Evolutionary conservation across 805 yeast genomes (phyloP).

Genomic region (Metschnikowia drakensbergensis): DNA sequence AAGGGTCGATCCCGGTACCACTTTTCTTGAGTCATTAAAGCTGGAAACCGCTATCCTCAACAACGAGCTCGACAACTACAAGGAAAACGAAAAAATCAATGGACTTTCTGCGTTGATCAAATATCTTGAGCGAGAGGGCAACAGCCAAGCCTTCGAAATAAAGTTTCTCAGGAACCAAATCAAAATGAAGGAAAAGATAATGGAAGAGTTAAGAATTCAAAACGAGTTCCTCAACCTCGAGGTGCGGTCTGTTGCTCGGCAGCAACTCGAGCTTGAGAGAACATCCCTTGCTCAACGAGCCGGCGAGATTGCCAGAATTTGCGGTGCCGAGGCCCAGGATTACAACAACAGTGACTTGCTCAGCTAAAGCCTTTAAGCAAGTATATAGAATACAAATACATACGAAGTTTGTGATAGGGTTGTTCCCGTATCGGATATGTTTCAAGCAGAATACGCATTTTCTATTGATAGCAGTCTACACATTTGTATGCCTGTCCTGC

Average conservation of each 20-base stretch:
- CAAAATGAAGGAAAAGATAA: constrained; percentile 17
- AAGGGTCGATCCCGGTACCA: constrained; percentile 23
- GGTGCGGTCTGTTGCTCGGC: constrained; percentile 4
- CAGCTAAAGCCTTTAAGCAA: not conserved
- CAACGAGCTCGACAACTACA: constrained; percentile 12
- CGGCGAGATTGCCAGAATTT: constrained; percentile 4
- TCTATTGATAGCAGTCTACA: not conserved
- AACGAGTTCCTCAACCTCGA: constrained; percentile 10
- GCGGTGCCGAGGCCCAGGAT: constrained; percentile 7
- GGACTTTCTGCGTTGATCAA: constrained; percentile 26
- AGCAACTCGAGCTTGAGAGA: constrained; percentile 6
- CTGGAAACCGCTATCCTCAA: constrained; percentile 32
- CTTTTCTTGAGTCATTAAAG: constrained; percentile 26
- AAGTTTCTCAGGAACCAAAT: constrained; percentile 26
- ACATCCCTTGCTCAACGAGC: constrained; percentile 6
- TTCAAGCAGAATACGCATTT: no score
- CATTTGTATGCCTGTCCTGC: not conserved
- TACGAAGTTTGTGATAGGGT: no score
- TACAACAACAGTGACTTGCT: not conserved
- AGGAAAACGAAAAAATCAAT: constrained; percentile 8
- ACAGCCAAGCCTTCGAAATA: constrained; percentile 32
- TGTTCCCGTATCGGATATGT: no score
- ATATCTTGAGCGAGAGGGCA: constrained; percentile 31
- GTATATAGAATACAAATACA: not conserved
- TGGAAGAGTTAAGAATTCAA: constrained; percentile 24